phyloP scores from a whole-genome alignment of 768 basidiomycete genomes.

The Russula vinacea region DNA sequence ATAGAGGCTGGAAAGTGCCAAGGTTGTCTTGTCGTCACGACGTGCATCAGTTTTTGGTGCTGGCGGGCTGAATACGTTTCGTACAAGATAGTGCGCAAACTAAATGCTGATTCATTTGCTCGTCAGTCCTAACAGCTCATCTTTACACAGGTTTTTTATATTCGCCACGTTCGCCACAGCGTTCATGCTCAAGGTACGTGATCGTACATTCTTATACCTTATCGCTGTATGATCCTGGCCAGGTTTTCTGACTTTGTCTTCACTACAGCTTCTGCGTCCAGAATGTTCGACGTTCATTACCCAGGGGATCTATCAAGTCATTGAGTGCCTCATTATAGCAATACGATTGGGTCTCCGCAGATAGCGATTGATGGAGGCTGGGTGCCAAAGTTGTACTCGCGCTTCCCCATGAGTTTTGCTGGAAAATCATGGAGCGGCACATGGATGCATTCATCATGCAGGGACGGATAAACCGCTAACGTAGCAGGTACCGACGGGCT shows the following conservation, averaged over 20 bases:
- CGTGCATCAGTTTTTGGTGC: too few relatives aligned
- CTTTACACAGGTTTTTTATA: too few relatives aligned
- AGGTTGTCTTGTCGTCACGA: too few relatives aligned
- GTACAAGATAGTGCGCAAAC: too few relatives aligned
- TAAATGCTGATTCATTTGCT: too few relatives aligned
- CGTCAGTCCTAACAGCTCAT: too few relatives aligned
- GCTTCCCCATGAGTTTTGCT: conserved; percentile 49
- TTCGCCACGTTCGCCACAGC: too few relatives aligned
- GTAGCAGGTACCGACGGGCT: conserved; percentile 8
- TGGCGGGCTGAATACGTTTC: too few relatives aligned
- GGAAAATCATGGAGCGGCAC: conserved; percentile 40
- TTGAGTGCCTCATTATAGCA: conserved; percentile 63
- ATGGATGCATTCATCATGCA: conserved; percentile 20
- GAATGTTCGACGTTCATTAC: conserved; percentile 63
- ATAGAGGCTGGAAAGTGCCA: too few relatives aligned
- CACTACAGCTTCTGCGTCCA: conserved; percentile 65
- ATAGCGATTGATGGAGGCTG: conserved; percentile 79
- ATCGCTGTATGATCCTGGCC: too few relatives aligned
- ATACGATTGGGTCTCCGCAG: conserved; percentile 64
- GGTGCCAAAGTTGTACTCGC: conserved; percentile 75
- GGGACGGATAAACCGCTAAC: conserved; percentile 25
- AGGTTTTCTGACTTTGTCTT: background rate
- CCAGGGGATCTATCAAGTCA: conserved; percentile 56
- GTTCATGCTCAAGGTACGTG: too few relatives aligned
- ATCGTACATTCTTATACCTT: too few relatives aligned